Percentiles rank a stretch among this genome's conserved stretches.
Conservation (phyloP, 2,329 filamentous ascomycete genomes). For the Penicillium expansum region DNA sequence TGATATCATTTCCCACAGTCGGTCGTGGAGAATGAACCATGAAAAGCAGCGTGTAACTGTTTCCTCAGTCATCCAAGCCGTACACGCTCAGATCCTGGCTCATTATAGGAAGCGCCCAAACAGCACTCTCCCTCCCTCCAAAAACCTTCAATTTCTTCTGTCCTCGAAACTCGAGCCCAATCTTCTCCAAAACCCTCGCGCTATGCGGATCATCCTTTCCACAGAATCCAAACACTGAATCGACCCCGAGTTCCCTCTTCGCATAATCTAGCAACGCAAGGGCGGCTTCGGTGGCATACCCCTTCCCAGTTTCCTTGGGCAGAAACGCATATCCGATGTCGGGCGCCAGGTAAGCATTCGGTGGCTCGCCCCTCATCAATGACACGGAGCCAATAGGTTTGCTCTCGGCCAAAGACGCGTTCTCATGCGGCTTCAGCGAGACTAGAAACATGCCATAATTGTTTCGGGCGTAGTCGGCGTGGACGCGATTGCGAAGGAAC, state of each 20-base stretch:
- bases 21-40: background rate
- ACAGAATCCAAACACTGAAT: conserved; percentile 1
- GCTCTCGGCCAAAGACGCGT: background rate
- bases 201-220: background rate
- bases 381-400: background rate
- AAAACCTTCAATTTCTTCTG: background rate
- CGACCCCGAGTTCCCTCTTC: background rate
- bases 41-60: background rate
- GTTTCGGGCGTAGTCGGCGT: conserved; percentile 1
- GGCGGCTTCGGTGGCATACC: conserved; percentile 1
- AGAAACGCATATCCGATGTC: background rate
- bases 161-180: background rate
- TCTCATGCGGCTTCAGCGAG: background rate
- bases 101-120: background rate
- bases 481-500: background rate
- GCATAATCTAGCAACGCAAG: background rate
- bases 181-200: background rate
- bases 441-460: background rate
- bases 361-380: background rate
- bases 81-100: background rate
- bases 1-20: too few species aligned
- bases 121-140: background rate
- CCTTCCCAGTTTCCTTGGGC: background rate
- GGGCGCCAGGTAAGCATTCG: background rate
- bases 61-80: background rate